These are phyloP conservation scores for Coprinellus micaceus DNA, from an alignment of 768 basidiomycete species.

Conservation along the genomic window DNA sequence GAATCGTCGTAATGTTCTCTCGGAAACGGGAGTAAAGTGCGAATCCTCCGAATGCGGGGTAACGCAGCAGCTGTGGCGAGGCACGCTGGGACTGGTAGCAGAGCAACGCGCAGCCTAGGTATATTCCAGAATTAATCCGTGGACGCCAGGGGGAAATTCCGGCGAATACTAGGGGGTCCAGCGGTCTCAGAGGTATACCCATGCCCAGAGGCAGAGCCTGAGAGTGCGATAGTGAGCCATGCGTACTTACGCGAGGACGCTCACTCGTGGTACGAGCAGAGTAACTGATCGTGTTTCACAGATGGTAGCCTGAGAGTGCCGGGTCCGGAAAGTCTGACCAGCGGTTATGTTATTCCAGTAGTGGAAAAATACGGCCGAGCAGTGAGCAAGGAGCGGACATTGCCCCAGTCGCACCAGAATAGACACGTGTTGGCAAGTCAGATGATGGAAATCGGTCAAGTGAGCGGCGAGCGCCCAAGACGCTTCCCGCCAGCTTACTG, in stretches of 20 bases:
- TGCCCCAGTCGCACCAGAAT: too few species aligned
- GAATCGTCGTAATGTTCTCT: background rate
- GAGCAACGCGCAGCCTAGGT: background rate
- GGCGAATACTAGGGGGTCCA: background rate
- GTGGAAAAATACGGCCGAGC: background rate
- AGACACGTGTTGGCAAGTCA: conserved; percentile 2
- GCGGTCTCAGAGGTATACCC: too few species aligned
- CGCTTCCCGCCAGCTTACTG: conserved; percentile 4
- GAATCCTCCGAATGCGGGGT: background rate
- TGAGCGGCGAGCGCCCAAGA: background rate
- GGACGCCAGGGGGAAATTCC: background rate
- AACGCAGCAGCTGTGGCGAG: background rate
- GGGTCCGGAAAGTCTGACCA: background rate
- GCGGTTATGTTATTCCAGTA: background rate
- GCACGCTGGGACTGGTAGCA: background rate
- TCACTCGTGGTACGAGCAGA: too few species aligned
- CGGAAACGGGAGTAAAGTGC: background rate
- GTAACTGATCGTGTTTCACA: background rate
- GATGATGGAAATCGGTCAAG: conserved; percentile 4
- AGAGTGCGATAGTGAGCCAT: background rate
- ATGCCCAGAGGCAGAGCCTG: too few species aligned
- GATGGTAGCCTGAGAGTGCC: too few species aligned
- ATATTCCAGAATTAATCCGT: background rate
- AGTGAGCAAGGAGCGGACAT: too few species aligned
- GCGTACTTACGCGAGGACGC: background rate